Conservation (phyloP, 2,329 filamentous ascomycete genomes). For the Talaromyces pinophilus region DNA sequence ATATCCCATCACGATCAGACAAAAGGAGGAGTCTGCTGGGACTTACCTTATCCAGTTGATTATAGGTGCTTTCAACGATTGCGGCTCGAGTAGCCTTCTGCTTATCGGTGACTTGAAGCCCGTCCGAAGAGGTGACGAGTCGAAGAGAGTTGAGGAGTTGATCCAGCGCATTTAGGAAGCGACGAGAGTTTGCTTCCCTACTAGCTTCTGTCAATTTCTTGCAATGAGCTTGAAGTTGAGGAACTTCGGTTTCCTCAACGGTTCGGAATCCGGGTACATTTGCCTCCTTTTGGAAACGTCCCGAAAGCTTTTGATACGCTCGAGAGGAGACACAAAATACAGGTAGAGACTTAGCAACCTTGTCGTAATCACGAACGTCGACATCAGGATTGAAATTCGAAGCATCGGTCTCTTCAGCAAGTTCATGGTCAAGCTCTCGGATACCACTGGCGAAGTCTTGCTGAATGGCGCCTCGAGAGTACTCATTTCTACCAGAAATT, state of each 20-base stretch:
- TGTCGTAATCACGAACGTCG: constrained; percentile 60
- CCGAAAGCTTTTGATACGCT: constrained; percentile 64
- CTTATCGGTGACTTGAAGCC: constrained; percentile 17
- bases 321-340: constrained; percentile 67
- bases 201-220: constrained; percentile 57
- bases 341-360: constrained; percentile 57
- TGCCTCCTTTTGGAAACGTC: constrained; percentile 56
- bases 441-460: constrained; percentile 62
- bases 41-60: constrained; percentile 9
- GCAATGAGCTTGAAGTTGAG: constrained; percentile 60
- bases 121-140: constrained; percentile 48
- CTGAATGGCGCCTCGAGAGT: constrained; percentile 57
- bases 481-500: constrained; percentile 59
- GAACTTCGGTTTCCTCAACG: constrained; percentile 60
- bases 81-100: constrained; percentile 14
- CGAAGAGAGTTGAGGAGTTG: constrained; percentile 56
- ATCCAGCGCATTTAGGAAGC: constrained; percentile 55
- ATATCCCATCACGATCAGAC: background rate
- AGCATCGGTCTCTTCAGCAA: constrained; percentile 55
- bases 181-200: constrained; percentile 47
- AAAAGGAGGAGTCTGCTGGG: background rate
- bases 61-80: constrained; percentile 10
- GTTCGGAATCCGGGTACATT: constrained; percentile 55
- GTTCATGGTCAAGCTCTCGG: constrained; percentile 54
- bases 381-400: constrained; percentile 57